phyloP scores from a whole-genome alignment of 371 early-diverging fungal genomes.

The Chytridium lagenaria region DNA sequence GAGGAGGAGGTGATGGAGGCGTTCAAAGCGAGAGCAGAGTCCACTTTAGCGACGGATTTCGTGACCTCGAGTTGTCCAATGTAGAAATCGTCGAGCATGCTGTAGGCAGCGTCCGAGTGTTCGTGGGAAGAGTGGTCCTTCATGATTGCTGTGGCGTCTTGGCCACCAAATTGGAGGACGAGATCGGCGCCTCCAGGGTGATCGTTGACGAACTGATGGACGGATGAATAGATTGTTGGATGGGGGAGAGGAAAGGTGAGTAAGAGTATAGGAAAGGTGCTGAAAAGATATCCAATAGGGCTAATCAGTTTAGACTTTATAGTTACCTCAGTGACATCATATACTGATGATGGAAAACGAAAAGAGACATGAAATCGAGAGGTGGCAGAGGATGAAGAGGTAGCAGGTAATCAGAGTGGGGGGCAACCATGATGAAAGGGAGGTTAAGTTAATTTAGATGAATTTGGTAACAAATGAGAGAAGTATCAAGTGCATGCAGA shows the following conservation, averaged over 20 bases:
- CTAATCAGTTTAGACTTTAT: too few relatives aligned
- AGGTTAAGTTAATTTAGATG: too few relatives aligned
- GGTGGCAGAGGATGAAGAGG: conserved; percentile 3
- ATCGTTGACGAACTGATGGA: conserved; percentile 66
- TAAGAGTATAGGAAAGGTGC: too few relatives aligned
- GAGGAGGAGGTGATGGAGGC: conserved; percentile 1
- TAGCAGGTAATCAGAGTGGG: not conserved
- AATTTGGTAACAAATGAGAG: too few relatives aligned
- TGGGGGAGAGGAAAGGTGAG: conserved; percentile 9
- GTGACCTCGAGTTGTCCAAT: conserved; percentile 69
- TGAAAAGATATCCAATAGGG: too few relatives aligned
- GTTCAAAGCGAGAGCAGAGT: not conserved
- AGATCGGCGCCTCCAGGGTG: conserved; percentile 80
- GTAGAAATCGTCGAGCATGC: conserved; percentile 78
- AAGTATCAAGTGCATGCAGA: too few relatives aligned
- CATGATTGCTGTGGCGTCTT: conserved; percentile 74
- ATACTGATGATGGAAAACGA: conserved; percentile 82
- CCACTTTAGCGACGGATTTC: conserved; percentile 24
- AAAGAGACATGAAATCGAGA: conserved; percentile 66
- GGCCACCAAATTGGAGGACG: conserved; percentile 68
- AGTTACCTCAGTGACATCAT: conserved; percentile 73
- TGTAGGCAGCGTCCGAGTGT: conserved; percentile 86
- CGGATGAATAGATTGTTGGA: conserved; percentile 72
- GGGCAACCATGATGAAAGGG: too few relatives aligned
- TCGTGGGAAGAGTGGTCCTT: conserved; percentile 74